Percentiles rank a stretch among this genome's conserved stretches.
Conservation (phyloP, 257 asterid species). For the Solanum verrucosum region DNA sequence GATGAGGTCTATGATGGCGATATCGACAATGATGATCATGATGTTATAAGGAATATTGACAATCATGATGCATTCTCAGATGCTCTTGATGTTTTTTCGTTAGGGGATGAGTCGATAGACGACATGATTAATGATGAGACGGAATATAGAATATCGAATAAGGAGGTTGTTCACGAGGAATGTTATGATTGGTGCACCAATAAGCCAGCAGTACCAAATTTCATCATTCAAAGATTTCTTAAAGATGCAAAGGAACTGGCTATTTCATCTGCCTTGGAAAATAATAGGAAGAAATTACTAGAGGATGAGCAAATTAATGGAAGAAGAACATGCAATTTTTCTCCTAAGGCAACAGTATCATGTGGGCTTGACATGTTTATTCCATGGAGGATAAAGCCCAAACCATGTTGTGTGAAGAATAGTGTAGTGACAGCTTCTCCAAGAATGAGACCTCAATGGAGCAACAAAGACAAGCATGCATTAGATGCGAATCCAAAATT, state of each 20-base stretch:
- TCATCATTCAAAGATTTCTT: slow-evolving; percentile 62
- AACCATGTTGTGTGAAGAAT: slow-evolving; percentile 47
- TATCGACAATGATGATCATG: slow-evolving; percentile 1
- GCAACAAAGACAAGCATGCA: neutral
- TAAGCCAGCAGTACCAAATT: slow-evolving; percentile 24
- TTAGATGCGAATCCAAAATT: neutral
- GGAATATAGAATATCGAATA: slow-evolving; percentile 5
- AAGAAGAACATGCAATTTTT: neutral
- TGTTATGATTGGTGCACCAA: neutral
- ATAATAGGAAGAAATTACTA: slow-evolving; percentile 7
- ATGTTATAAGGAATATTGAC: neutral
- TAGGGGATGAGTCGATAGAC: slow-evolving; percentile 35
- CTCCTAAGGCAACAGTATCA: slow-evolving; percentile 30
- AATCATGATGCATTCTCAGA: slow-evolving; percentile 22
- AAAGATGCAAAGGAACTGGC: slow-evolving; percentile 83
- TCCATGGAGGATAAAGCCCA: slow-evolving; percentile 55
- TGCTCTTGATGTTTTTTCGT: slow-evolving; percentile 54
- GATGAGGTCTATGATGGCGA: slow-evolving; percentile 3
- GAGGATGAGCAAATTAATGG: slow-evolving; percentile 1
- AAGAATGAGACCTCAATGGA: slow-evolving; percentile 4
- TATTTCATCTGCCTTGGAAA: slow-evolving; percentile 28
- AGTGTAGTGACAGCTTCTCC: slow-evolving; percentile 22
- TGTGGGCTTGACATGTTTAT: slow-evolving; percentile 52
- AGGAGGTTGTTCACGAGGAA: slow-evolving; percentile 1
- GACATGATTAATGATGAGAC: slow-evolving; percentile 9